A percentile compares a stretch with the other conserved stretches of the same genome.
phyloP scores from a whole-genome alignment of 2,329 filamentous ascomycete species.

The Epicoccum nigrum region DNA sequence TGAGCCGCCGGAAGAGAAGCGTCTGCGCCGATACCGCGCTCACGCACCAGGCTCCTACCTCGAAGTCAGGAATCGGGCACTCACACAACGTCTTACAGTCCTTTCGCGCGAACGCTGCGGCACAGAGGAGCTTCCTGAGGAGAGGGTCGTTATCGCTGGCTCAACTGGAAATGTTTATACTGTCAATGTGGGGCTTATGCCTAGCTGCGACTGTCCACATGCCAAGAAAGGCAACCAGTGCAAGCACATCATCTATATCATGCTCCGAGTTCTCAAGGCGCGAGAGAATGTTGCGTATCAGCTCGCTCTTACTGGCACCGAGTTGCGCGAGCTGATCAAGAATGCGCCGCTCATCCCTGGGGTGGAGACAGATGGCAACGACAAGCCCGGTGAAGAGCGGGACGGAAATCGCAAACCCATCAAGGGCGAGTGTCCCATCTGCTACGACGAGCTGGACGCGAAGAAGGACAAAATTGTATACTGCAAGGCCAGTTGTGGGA shows the following conservation, averaged over 20 bases:
- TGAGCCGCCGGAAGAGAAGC: conserved; percentile 37
- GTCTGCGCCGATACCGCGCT: conserved; percentile 38
- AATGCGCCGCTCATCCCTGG: conserved; percentile 58
- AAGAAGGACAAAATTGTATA: conserved; percentile 52
- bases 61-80: conserved; percentile 56
- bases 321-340: conserved; percentile 62
- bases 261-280: conserved; percentile 64
- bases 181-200: conserved; percentile 59
- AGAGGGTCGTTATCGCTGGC: conserved; percentile 64
- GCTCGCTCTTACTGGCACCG: conserved; percentile 63
- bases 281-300: conserved; percentile 64
- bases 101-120: conserved; percentile 57
- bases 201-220: conserved; percentile 63
- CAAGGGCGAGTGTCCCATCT: conserved; percentile 68
- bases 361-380: conserved; percentile 40
- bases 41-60: conserved; percentile 55
- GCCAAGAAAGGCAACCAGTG: conserved; percentile 63
- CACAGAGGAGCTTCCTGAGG: conserved; percentile 55
- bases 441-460: conserved; percentile 48
- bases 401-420: conserved; percentile 62
- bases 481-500: conserved; percentile 66
- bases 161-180: conserved; percentile 68
- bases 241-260: conserved; percentile 69
- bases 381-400: conserved; percentile 41
- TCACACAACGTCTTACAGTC: conserved; percentile 63